phyloP scores from a whole-genome alignment of 768 basidiomycete genomes.

The Lactarius vividus region DNA sequence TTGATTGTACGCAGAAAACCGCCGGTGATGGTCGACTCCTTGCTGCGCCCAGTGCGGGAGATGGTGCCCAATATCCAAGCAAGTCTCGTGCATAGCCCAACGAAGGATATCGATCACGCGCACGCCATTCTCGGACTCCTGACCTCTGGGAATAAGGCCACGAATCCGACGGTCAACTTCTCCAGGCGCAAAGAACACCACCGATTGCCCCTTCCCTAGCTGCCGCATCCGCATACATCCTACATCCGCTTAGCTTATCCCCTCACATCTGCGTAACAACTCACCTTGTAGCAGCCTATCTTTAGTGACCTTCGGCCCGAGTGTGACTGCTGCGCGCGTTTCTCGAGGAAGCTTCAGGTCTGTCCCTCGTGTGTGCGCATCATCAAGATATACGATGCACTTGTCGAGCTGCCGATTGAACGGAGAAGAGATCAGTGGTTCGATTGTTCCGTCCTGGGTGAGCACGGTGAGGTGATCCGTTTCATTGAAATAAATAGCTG shows the following conservation, averaged over 20 bases:
- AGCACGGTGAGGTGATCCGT: conserved; percentile 33
- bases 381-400: too few relatives aligned
- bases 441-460: conserved; percentile 33
- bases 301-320: too few relatives aligned
- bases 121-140: background rate
- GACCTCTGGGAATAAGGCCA: background rate
- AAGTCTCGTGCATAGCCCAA: background rate
- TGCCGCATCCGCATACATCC: too few relatives aligned
- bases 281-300: conserved; percentile 43
- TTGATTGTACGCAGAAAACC: background rate
- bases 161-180: conserved; percentile 22
- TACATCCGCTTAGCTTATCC: background rate
- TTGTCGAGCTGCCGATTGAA: too few relatives aligned
- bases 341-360: too few relatives aligned
- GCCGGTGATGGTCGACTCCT: conserved; percentile 5
- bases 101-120: background rate
- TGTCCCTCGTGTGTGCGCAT: too few relatives aligned
- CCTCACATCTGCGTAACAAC: background rate
- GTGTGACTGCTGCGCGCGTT: too few relatives aligned
- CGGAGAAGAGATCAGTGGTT: conserved; percentile 38
- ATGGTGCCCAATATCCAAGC: conserved; percentile 2
- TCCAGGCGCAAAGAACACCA: background rate
- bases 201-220: too few relatives aligned
- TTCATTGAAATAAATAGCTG: conserved; percentile 47
- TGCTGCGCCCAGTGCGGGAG: conserved; percentile 8